phyloP scores from a whole-genome alignment of 2,329 filamentous ascomycete genomes.

The Samsoniella hepiali region DNA sequence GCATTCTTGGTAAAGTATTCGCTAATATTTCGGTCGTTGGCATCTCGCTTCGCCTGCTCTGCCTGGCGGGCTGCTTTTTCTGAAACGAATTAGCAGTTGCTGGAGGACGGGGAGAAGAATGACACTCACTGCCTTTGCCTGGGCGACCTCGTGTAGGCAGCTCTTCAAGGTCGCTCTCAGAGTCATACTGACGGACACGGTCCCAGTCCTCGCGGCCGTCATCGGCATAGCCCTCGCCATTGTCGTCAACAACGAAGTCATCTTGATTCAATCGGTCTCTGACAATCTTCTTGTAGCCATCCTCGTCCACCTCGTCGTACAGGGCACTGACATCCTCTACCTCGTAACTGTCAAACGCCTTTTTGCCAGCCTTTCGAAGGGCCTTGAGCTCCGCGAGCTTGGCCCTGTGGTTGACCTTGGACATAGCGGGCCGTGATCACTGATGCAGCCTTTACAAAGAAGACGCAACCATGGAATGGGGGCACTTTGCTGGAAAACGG shows the following conservation, averaged over 20 bases:
- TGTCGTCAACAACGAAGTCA: conserved; percentile 98
- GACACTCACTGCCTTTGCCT: conserved; percentile 47
- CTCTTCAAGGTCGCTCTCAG: conserved; percentile 62
- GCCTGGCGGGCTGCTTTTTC: conserved; percentile 87
- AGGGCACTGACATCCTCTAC: conserved; percentile 79
- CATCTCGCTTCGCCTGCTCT: conserved; percentile 78
- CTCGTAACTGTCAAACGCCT: conserved; percentile 81
- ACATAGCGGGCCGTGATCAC: conserved; percentile 30
- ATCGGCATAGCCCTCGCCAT: conserved; percentile 94
- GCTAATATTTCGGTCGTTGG: conserved; percentile 86
- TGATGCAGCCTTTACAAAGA: background rate
- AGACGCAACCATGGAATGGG: conserved; percentile 5
- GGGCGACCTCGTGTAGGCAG: conserved; percentile 42
- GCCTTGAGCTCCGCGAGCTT: conserved; percentile 77
- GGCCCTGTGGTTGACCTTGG: conserved; percentile 40
- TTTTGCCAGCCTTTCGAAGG: conserved; percentile 85
- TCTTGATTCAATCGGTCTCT: conserved; percentile 85
- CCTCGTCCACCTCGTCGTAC: conserved; percentile 96
- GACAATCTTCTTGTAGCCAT: conserved; percentile 95
- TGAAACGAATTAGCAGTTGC: conserved; percentile 32
- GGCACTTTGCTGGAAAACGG: too few relatives aligned
- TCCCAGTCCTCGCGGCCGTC: conserved; percentile 96
- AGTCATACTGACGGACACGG: conserved; percentile 64
- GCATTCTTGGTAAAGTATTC: conserved; percentile 88
- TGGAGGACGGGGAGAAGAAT: background rate